Conservation (phyloP, 768 basidiomycete genomes). For the Suillus decipiens region DNA sequence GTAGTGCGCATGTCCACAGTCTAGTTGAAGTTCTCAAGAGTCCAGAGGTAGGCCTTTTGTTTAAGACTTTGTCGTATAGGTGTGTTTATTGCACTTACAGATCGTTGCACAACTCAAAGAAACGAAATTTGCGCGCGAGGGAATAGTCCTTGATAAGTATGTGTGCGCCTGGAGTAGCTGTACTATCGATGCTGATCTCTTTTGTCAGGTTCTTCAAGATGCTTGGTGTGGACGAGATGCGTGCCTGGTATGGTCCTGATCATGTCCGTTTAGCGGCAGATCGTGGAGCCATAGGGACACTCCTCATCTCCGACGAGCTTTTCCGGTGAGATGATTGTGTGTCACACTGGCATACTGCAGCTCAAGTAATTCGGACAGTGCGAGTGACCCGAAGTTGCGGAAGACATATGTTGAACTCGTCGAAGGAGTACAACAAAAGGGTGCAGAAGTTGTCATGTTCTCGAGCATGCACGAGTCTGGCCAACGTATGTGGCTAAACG, state of each 20-base stretch:
- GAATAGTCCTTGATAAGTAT: slow-evolving; percentile 86
- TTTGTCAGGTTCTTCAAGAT: slow-evolving; percentile 90
- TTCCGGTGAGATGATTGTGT: slow-evolving; percentile 63
- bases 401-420: slow-evolving; percentile 87
- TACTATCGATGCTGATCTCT: not conserved
- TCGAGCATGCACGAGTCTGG: slow-evolving; percentile 99
- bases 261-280: slow-evolving; percentile 92
- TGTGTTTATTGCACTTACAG: slow-evolving; percentile 38
- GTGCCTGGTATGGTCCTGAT: slow-evolving; percentile 98
- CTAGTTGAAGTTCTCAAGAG: slow-evolving; percentile 92
- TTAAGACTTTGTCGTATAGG: not conserved
- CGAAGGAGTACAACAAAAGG: slow-evolving; percentile 84
- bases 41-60: slow-evolving; percentile 69
- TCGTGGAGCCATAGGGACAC: slow-evolving; percentile 89
- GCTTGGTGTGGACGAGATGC: slow-evolving; percentile 90
- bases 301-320: slow-evolving; percentile 92
- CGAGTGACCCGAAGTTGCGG: slow-evolving; percentile 74
- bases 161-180: slow-evolving; percentile 7
- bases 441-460: slow-evolving; percentile 94
- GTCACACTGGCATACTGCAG: not conserved
- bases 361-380: slow-evolving; percentile 42
- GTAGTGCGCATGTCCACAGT: slow-evolving; percentile 93
- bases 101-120: slow-evolving; percentile 79
- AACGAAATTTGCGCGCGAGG: slow-evolving; percentile 95
- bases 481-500: slow-evolving; percentile 66